Conservation (phyloP, 805 yeast species). For the Starmerella bacillaris region DNA sequence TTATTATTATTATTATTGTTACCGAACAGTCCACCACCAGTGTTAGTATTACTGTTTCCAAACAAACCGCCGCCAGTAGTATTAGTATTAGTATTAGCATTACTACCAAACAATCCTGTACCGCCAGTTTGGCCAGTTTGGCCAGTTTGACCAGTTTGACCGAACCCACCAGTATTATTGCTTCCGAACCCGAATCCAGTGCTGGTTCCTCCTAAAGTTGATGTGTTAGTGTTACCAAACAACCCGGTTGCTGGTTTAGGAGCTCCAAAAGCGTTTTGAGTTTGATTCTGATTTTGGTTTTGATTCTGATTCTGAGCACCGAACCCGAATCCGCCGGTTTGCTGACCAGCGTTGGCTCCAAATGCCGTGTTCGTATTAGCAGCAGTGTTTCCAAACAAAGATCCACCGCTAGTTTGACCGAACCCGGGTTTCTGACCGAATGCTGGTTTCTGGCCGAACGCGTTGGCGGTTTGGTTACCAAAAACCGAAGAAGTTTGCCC, state of each 20-base stretch:
- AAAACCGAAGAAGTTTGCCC: conserved; percentile 1
- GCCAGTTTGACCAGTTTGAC: neutral
- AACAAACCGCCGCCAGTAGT: conserved; percentile 13
- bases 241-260: neutral
- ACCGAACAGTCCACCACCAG: conserved; percentile 10
- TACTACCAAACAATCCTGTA: conserved; percentile 5
- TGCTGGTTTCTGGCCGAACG: neutral
- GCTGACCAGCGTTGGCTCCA: neutral
- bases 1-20: conserved; percentile 4
- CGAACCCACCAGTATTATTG: neutral
- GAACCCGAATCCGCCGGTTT: conserved; percentile 1
- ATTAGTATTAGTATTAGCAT: conserved; percentile 1
- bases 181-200: neutral
- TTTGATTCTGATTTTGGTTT: conserved; percentile 2
- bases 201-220: neutral
- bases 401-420: neutral
- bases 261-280: neutral
- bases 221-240: conserved; percentile 3
- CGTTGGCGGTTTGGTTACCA: conserved; percentile 1
- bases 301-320: conserved; percentile 2
- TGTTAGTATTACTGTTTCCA: conserved; percentile 8
- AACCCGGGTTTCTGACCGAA: conserved; percentile 1
- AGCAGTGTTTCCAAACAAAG: neutral
- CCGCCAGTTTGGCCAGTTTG: neutral
- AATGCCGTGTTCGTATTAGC: neutral